These are phyloP conservation scores for Dictyostelium capitatum DNA, from an alignment of 78 protist species.

Conservation along the genomic window DNA sequence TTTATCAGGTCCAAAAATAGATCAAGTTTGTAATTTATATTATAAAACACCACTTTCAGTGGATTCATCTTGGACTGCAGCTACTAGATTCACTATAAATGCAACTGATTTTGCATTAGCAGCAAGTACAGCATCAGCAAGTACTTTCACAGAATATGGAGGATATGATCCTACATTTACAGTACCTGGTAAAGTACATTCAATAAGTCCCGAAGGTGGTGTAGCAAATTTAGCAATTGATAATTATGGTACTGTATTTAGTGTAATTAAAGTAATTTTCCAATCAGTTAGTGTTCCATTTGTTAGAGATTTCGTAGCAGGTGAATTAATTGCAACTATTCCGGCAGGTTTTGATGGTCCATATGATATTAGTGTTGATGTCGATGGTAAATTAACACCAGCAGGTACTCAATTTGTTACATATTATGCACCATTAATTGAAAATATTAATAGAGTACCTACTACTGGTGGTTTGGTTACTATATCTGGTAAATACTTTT, in stretches of 20 bases:
- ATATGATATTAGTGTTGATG: neutral
- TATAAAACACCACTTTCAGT: neutral
- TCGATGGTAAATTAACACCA: neutral
- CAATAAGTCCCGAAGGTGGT: neutral
- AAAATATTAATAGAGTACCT: neutral
- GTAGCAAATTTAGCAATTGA: neutral
- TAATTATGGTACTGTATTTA: slow-evolving; percentile 36
- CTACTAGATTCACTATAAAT: neutral
- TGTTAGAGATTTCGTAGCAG: slow-evolving; percentile 16
- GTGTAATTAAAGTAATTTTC: neutral
- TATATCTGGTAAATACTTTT: slow-evolving; percentile 9
- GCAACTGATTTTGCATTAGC: neutral
- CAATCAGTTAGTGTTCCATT: neutral
- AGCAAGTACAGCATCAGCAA: neutral
- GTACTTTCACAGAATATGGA: slow-evolving; percentile 13
- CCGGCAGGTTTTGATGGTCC: slow-evolving; percentile 37
- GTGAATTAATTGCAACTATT: neutral
- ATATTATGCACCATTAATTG: slow-evolving; percentile 4
- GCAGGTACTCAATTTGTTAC: slow-evolving; percentile 13
- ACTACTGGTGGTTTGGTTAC: slow-evolving; percentile 25
- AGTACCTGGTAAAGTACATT: neutral
- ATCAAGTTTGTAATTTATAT: neutral
- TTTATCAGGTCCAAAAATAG: slow-evolving; percentile 16
- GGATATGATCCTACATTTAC: slow-evolving; percentile 7
- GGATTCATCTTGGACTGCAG: neutral